Evolutionary conservation across 1,284 basidiomycete genomes (phyloP), one percentile per base, ranked within the genome.

Genomic region (Sanghuangporus baumii): DNA sequence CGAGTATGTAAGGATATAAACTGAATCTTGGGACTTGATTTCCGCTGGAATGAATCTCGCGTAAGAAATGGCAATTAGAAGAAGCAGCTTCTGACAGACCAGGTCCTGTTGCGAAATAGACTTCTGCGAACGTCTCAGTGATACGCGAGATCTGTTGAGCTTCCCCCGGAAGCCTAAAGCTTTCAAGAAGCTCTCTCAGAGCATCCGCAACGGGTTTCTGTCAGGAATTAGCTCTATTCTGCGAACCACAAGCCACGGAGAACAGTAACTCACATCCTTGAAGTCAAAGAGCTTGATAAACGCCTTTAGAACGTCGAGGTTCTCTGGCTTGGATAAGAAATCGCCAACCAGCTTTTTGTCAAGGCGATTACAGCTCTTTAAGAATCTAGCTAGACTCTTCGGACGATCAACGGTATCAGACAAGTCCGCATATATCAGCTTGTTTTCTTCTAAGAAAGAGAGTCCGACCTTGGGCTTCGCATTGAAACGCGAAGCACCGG

Each of bases 321-420:
- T 94, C 59, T 97, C 95, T 1, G 93, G 93, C 59, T 87, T 86
- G 3, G 94, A 96, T 57, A 99, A 85, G 73, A 89, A 99, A 72
- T 99, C 97, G 7, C 97, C 97, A 1, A 99, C 79, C 1, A 97
- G 77, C 65, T 93, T 91, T 77, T 99, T 99, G 75, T 99, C 96
- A 38, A 99, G 79, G 40, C 92, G 80, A 1, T 89, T 86, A 61
- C 90, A 94, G 50, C 82, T 86, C 75, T 96, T 96, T 66, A 99
- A 77, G 75, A 98, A 98, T 43, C 73, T 83, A 3, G 97, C 96
- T 41, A 88, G 78, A 71, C 84, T 92, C 62, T 78, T 81, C 38
- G 77, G 76, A 66, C 80, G 86, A 55, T 84, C 79, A 60, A 84
- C 75, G 6, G 81, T 78, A 9, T 82, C 75, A 62, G 83, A 84